Evolutionary conservation across 306 rosid genomes (phyloP), one percentile per base, ranked within the genome.

Genomic region (Cicer judaicum): DNA sequence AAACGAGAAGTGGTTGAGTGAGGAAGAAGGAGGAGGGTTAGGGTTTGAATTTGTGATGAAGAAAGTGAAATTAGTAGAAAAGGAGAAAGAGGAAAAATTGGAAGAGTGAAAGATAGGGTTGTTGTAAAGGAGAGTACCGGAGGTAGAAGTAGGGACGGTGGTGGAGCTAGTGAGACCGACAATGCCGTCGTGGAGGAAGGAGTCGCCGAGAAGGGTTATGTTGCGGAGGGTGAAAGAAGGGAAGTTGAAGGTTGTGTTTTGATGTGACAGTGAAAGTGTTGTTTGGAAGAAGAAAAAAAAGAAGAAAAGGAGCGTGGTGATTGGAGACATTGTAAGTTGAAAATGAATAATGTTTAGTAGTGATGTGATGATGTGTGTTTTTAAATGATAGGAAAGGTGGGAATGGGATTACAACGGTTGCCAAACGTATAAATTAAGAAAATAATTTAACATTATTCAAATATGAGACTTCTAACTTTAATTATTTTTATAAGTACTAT

Each of bases 151-250:
- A 0, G 98, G 97, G 14, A 91, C 91, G 15, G 83, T 74, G 78
- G 86, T 77, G 74, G 91, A 81, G 24, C 81, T 68, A 9, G 98
- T 91, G 80, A 91, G 93, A 11, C 97, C 96, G 3, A 94, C 54
- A 1, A 84, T 43, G 40, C 97, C 96, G 24, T 85, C 69, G 10
- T 85, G 84, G 88, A 94, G 91, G 54, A 86, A 85, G 16, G 98
- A 91, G 70, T 90, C 96, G 42, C 96, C 97, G 14, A 91, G 85
- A 72, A 94, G 91, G 19, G 95, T 89, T 61, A 94, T 86, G 88
- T 94, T 91, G 40, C 97, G 84, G 76, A 90, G 82, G 2, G 79
- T 77, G 87, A 94, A 94, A 38, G 89, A 83, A 6, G 75, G 56
- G 85, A 94, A 88, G 46, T 55, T 79, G 66, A 93, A 84, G 14